Evolutionary conservation across 2,329 filamentous ascomycete genomes (phyloP).

Genomic region (Nigrospora oryzae): DNA sequence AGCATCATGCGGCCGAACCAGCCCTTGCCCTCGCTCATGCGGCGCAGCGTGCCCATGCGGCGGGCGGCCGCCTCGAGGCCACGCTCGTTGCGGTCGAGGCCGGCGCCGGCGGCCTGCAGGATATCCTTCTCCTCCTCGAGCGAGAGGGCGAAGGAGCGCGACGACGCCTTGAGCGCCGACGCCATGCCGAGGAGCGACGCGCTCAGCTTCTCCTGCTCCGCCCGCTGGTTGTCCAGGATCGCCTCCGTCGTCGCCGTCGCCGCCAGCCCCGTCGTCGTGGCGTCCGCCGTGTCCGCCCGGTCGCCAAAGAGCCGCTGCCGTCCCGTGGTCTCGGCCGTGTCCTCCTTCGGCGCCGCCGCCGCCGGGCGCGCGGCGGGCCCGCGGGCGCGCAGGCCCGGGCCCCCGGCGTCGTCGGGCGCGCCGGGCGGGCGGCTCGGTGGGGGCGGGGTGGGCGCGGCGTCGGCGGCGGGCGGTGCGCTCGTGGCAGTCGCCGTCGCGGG

Average conservation of each 20-base stretch:
- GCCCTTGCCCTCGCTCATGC: constrained; percentile 80
- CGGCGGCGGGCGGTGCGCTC: too few relatives aligned
- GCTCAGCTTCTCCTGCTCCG: constrained; percentile 77
- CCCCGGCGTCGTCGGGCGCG: constrained; percentile 17
- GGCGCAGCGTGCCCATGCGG: constrained; percentile 67
- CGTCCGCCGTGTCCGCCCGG: constrained; percentile 18
- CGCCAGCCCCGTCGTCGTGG: constrained; percentile 23
- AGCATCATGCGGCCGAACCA: constrained; percentile 80
- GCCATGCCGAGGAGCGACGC: constrained; percentile 76
- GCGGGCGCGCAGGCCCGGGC: constrained; percentile 1
- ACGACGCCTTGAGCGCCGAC: constrained; percentile 65
- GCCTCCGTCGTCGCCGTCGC: constrained; percentile 55
- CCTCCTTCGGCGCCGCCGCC: constrained; percentile 8
- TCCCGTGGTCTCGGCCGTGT: constrained; percentile 10
- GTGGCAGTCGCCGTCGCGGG: too few relatives aligned
- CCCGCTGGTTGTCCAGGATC: constrained; percentile 66
- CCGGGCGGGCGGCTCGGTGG: constrained; percentile 43
- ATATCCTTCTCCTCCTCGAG: constrained; percentile 67
- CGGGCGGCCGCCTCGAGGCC: constrained; percentile 70
- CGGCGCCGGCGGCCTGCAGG: constrained; percentile 60
- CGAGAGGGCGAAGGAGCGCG: constrained; percentile 60
- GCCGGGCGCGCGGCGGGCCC: not conserved
- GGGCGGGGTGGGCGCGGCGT: constrained; percentile 9
- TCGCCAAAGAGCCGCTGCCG: constrained; percentile 36
- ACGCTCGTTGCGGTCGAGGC: constrained; percentile 67